Base-by-base conservation (phyloP, 2,329 filamentous ascomycete genomes). In the Verticillium longisporum region DNA sequence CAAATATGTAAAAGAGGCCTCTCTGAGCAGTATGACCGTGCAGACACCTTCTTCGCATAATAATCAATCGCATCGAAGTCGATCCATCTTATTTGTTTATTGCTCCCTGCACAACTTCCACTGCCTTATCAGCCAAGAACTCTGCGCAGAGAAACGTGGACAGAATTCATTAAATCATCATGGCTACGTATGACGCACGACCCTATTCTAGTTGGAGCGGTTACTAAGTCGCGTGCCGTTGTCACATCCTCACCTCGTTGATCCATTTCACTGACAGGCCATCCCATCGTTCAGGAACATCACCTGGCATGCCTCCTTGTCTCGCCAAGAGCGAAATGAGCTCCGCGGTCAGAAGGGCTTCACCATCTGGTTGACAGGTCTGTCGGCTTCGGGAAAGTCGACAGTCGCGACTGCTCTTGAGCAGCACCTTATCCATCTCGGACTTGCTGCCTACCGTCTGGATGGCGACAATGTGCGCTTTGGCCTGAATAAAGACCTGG, bases 401-500 rank as follows among this genome's bases (percentile, higher is more conserved):
- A 99, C 95, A 62, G 91, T 99, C 65, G 95, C 95, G 60, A 96
- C 92, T 2, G 95, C 95, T 15, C 90, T 99, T 50, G 95, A 99
- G 82, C 94, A 97, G 80, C 92, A 97, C 76, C 88, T 99, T 37
- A 86, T 99, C 61, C 92, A 96, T 75, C 83, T 91, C 11, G 89
- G 88, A 54, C 80, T 95, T 58, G 81, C 88, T 61, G 90, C 93
- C 63, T 99, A 99, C 84, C 88, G 95, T 59, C 88, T 99, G 34
- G 95, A 99, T 77, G 95, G 94, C 71, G 95, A 99, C 84, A 99
- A 99, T 78, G 89, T 99, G 67, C 94, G 95, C 64, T 97, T 98
- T 80, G 95, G 95, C 15, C 84, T 99, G 68, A 99, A 98, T 86
- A 96, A 96, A 78, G 94, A 98, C 80, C 85, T 99, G 11, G 94